Conservation (phyloP, 176 grass and related monocot species). For the Phragmites australis region DNA sequence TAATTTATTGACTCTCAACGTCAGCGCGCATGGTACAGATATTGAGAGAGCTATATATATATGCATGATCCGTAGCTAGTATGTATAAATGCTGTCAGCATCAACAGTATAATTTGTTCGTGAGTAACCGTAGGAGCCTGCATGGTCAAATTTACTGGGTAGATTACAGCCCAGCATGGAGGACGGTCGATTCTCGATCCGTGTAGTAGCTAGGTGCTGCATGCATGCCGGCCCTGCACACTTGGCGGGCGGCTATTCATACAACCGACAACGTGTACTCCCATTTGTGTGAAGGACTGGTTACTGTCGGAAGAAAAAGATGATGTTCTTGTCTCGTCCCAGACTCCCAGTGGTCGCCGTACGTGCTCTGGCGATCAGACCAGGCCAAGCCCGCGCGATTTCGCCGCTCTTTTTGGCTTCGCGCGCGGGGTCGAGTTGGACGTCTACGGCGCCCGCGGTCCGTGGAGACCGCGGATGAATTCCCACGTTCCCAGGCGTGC, state of each 20-base stretch:
- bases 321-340: background rate
- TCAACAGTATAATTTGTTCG: background rate
- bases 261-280: background rate
- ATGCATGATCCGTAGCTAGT: background rate
- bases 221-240: background rate
- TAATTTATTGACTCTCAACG: too few species aligned
- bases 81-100: background rate
- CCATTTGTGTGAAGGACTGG: background rate
- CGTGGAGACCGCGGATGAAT: background rate
- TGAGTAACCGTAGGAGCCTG: background rate
- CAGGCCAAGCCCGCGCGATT: background rate
- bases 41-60: too few species aligned
- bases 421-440: background rate
- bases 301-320: constrained; percentile 42
- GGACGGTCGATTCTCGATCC: background rate
- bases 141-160: background rate
- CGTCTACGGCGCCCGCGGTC: constrained; percentile 22
- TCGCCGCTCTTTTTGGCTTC: background rate
- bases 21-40: background rate
- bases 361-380: background rate
- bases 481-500: background rate
- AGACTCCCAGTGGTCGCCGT: background rate
- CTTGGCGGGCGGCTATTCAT: background rate
- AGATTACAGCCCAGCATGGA: background rate
- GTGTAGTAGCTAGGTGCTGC: background rate